Evolutionary conservation across 179 eudicot species (phyloP).

Genomic region (Carnegiea gigantea): DNA sequence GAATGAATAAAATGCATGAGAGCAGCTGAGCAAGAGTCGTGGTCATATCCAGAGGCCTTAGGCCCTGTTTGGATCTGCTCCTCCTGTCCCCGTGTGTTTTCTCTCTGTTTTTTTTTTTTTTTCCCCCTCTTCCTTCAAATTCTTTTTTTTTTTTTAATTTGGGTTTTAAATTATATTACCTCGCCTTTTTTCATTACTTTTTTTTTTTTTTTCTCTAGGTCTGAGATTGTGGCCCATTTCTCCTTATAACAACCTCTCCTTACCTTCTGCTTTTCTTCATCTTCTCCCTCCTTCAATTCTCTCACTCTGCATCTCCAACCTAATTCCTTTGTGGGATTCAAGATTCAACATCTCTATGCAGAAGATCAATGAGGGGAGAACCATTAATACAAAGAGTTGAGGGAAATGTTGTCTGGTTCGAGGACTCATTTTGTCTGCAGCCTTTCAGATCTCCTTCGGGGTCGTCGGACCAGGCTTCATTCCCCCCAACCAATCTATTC

Average conservation of each 20-base stretch:
- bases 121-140: too few relatives aligned
- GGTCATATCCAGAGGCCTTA: slow-evolving; percentile 22
- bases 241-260: slow-evolving; percentile 35
- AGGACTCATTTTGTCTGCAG: slow-evolving; percentile 35
- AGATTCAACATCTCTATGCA: background rate
- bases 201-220: background rate
- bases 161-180: background rate
- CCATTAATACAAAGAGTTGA: slow-evolving; percentile 41
- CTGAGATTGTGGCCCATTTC: slow-evolving; percentile 5
- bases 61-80: too few relatives aligned
- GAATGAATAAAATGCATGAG: background rate
- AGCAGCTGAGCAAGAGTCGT: slow-evolving; percentile 9
- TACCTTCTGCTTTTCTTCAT: slow-evolving; percentile 25
- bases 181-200: background rate
- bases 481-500: slow-evolving; percentile 59
- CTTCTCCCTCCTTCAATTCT: slow-evolving; percentile 6
- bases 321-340: too few relatives aligned
- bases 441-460: background rate
- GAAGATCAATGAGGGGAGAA: background rate
- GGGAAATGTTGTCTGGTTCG: slow-evolving; percentile 92
- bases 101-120: background rate
- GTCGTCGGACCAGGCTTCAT: slow-evolving; percentile 98
- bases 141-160: too few relatives aligned
- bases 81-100: background rate
- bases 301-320: slow-evolving; percentile 22